These are phyloP conservation scores for Ogataea wickerhamii DNA, from an alignment of 805 yeast genomes.

Conservation along the genomic window DNA sequence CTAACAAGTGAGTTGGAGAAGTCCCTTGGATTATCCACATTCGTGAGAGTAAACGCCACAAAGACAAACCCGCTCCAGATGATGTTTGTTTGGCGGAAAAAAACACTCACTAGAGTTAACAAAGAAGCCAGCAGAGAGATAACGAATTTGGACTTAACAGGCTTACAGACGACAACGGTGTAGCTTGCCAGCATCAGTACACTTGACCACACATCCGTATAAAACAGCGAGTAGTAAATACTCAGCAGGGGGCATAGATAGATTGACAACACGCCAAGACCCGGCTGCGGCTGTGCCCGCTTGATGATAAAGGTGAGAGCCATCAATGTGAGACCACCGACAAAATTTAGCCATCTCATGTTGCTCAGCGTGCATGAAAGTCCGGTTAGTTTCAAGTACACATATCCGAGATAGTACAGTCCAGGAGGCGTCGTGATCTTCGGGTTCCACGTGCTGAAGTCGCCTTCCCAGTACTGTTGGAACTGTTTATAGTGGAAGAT, in stretches of 20 bases:
- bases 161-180: constrained; percentile 39
- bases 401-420: constrained; percentile 51
- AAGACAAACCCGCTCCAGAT: constrained; percentile 73
- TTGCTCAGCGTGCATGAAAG: constrained; percentile 35
- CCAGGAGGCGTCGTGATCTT: constrained; percentile 99
- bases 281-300: constrained; percentile 8
- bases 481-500: constrained; percentile 84
- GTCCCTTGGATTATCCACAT: constrained; percentile 33
- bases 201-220: constrained; percentile 93
- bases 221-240: constrained; percentile 72
- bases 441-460: constrained; percentile 71
- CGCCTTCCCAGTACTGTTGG: constrained; percentile 55
- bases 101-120: constrained; percentile 58
- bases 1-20: constrained; percentile 26
- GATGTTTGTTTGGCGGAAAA: constrained; percentile 88
- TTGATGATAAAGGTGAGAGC: constrained; percentile 18
- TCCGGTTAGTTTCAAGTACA: constrained; percentile 32
- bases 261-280: constrained; percentile 29
- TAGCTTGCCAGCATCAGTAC: constrained; percentile 58
- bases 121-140: constrained; percentile 43
- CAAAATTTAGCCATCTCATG: constrained; percentile 55
- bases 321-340: constrained; percentile 56
- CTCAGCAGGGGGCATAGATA: constrained; percentile 66
- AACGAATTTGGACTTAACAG: constrained; percentile 15
- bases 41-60: constrained; percentile 51